Percentiles rank a stretch among this genome's conserved stretches.
phyloP scores from a whole-genome alignment of 768 basidiomycete genomes.

The Calvatia gigantea region DNA sequence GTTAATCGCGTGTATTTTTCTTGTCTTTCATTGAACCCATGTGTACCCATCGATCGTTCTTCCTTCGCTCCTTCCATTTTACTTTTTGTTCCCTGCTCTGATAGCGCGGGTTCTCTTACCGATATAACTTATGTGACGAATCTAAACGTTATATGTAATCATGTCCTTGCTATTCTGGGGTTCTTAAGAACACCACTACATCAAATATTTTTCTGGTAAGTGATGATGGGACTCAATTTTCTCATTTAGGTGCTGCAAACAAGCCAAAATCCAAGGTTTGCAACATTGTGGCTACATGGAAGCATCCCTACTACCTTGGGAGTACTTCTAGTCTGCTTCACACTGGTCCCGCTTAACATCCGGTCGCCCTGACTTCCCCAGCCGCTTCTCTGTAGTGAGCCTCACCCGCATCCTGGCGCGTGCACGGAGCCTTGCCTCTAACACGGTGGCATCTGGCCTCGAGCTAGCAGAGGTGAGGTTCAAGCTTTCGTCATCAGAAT shows the following conservation, averaged over 20 bases:
- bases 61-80: slow-evolving; percentile 4
- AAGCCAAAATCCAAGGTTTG: neutral
- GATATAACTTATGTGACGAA: slow-evolving; percentile 9
- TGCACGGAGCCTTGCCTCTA: slow-evolving; percentile 43
- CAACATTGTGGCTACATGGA: neutral
- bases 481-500: slow-evolving; percentile 13
- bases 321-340: slow-evolving; percentile 14
- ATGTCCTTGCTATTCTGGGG: neutral
- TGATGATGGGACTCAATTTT: neutral
- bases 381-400: slow-evolving; percentile 41
- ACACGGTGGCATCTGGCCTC: slow-evolving; percentile 21
- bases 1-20: slow-evolving; percentile 10
- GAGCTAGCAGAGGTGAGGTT: slow-evolving; percentile 13
- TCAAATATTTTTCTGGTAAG: neutral
- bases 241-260: neutral
- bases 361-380: neutral
- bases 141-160: slow-evolving; percentile 10
- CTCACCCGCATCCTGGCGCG: slow-evolving; percentile 46
- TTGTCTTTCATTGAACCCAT: slow-evolving; percentile 4
- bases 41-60: slow-evolving; percentile 4
- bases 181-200: neutral
- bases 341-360: neutral
- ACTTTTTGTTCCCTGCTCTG: slow-evolving; percentile 7
- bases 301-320: slow-evolving; percentile 15
- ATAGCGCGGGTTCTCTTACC: slow-evolving; percentile 9